Evolutionary conservation across 2,329 filamentous ascomycete species (phyloP).

Genomic region (Chaetothyriales sp.): DNA sequence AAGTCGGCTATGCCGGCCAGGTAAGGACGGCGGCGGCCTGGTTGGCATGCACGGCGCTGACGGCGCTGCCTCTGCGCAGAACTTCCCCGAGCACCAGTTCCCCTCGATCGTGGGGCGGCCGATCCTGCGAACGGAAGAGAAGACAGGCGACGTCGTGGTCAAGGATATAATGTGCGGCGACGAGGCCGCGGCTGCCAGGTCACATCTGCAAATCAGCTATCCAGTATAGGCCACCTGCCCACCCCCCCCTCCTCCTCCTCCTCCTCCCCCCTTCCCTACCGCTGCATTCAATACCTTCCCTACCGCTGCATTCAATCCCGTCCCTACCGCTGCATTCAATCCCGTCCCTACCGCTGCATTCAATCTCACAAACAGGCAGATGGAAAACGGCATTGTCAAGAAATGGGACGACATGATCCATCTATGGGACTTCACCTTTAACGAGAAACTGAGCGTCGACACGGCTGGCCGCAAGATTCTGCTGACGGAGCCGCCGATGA

Average conservation of each 20-base stretch:
- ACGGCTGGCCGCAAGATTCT: conserved; percentile 89
- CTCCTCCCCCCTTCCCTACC: too few relatives aligned
- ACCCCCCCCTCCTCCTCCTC: too few relatives aligned
- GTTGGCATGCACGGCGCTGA: neutral
- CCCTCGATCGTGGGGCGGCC: conserved; percentile 96
- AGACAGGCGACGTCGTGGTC: conserved; percentile 57
- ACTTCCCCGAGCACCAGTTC: conserved; percentile 98
- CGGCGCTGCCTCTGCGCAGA: conserved; percentile 39
- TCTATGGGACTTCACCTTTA: conserved; percentile 97
- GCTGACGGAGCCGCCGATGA: conserved; percentile 93
- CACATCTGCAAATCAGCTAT: conserved; percentile 96
- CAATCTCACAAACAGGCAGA: conserved; percentile 35
- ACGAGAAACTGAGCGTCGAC: conserved; percentile 91
- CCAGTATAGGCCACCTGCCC: conserved; percentile 43
- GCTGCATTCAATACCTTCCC: too few relatives aligned
- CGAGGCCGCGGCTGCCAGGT: conserved; percentile 87
- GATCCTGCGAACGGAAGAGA: conserved; percentile 91
- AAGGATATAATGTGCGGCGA: conserved; percentile 99
- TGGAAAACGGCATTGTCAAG: conserved; percentile 99
- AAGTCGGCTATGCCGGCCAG: conserved; percentile 94
- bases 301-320: too few relatives aligned
- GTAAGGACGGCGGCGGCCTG: conserved; percentile 31
- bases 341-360: neutral
- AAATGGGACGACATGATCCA: conserved; percentile 99
- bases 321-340: neutral